These are phyloP conservation scores for Sporothrix inflata DNA, from an alignment of 2,329 filamentous ascomycete species.

Conservation along the genomic window DNA sequence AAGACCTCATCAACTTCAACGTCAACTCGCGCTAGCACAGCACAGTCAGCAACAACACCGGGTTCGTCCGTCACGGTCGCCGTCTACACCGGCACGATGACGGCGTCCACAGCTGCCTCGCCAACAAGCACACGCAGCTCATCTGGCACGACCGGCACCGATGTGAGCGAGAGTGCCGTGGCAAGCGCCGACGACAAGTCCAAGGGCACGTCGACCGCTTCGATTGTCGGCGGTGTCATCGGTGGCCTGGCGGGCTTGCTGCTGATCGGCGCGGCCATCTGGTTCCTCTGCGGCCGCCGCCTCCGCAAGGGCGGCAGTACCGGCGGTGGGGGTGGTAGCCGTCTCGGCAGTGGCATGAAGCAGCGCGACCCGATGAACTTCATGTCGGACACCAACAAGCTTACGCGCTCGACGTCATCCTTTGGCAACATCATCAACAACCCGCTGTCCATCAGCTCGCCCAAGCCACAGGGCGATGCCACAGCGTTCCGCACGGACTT, in stretches of 20 bases:
- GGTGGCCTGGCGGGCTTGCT: constrained; percentile 50
- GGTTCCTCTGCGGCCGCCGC: constrained; percentile 44
- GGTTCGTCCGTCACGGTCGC: background rate
- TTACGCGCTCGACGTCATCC: constrained; percentile 43
- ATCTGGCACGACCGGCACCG: constrained; percentile 11
- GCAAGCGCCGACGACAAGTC: constrained; percentile 28
- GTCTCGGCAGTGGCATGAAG: constrained; percentile 21
- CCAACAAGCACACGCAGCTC: background rate
- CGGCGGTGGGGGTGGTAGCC: constrained; percentile 17
- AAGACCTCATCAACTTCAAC: constrained; percentile 34
- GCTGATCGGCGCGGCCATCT: constrained; percentile 46
- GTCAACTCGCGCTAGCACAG: background rate
- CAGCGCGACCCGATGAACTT: constrained; percentile 29
- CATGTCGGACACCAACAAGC: constrained; percentile 32
- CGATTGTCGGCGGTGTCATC: constrained; percentile 53
- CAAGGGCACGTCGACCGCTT: constrained; percentile 42
- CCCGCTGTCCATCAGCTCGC: constrained; percentile 61
- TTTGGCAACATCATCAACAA: constrained; percentile 61
- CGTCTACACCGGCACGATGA: background rate
- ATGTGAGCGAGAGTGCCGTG: constrained; percentile 26
- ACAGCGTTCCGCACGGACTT: constrained; percentile 56
- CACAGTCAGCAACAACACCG: background rate
- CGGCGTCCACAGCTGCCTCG: background rate
- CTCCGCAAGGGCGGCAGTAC: constrained; percentile 33
- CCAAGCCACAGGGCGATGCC: constrained; percentile 50